These are phyloP conservation scores for Serendipita indica DNA, from an alignment of 768 basidiomycete species.

Conservation along the genomic window DNA sequence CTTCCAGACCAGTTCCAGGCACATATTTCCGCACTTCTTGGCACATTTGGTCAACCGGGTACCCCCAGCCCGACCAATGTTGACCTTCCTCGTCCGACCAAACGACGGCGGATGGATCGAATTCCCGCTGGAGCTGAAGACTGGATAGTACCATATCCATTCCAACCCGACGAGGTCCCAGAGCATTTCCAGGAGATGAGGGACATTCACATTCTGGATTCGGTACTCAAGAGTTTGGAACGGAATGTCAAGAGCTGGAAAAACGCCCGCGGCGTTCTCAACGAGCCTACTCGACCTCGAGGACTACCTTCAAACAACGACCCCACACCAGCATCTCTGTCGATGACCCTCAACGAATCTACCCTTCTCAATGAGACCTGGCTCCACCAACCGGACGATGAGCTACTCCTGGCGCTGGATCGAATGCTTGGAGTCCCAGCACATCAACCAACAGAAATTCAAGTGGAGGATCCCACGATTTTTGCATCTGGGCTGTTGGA, in stretches of 20 bases:
- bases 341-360: background rate
- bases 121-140: conserved; percentile 70
- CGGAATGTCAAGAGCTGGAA: background rate
- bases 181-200: conserved; percentile 46
- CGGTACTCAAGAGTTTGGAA: conserved; percentile 18
- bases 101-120: conserved; percentile 45
- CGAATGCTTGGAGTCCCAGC: background rate
- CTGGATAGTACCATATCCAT: conserved; percentile 77
- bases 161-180: conserved; percentile 55
- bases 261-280: background rate
- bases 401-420: background rate
- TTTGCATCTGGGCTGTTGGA: too few species aligned
- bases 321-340: too few species aligned
- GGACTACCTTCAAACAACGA: background rate
- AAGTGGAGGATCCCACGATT: too few species aligned
- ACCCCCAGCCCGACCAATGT: background rate
- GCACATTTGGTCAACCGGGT: too few species aligned
- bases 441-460: too few species aligned
- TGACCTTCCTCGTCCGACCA: conserved; percentile 23
- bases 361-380: background rate
- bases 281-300: background rate
- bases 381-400: background rate
- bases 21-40: too few species aligned
- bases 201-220: conserved; percentile 48
- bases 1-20: background rate